Base-by-base conservation (phyloP, 2,329 filamentous ascomycete genomes). In the Sarocladiaceae sp. region DNA sequence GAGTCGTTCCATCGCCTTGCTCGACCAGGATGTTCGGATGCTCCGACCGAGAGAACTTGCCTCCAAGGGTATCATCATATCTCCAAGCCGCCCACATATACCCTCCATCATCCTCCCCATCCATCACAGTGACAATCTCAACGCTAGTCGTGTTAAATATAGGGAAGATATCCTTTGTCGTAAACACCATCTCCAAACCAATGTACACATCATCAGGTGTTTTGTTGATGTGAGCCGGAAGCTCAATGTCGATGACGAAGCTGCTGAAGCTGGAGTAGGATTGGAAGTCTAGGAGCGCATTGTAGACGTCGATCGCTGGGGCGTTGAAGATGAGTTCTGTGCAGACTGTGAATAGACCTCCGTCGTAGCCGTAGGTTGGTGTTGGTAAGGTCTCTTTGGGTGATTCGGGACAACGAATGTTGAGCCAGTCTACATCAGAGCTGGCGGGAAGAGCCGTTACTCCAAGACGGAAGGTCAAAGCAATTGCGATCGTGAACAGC, bases 211-310 rank as follows among this genome's bases (percentile, higher is more conserved):
- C 52, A 36, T 53, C 52, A 8, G 52, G 52, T 22, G 52, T 53
- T 20, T 53, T 40, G 46, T 26, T 28, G 22, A 53, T 35, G 28
- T 46, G 25, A 11, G 49, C 33, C 17, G 52, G 52, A 25, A 53
- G 40, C 4, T 53, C 46, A 22, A 53, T 46, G 25, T 51, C 47
- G 22, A 39, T 29, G 23, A 53, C 46, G 26, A 53, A 53, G 52
- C 36, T 53, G 37, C 52, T 53, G 55, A 60, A 69, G 49, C 59
- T 64, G 13, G 71, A 70, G 37, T 71, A 69, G 52, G 66, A 65
- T 23, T 60, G 67, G 20, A 72, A 73, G 23, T 71, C 57, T 57
- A 64, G 37, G 2, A 15, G 49, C 1, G 18, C 11, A 3, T 44
- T 44, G 37, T 53, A 53, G 3, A 59, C 20, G 18, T 54, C 59